A percentile compares a stretch with the other conserved stretches of the same genome.
phyloP scores from a whole-genome alignment of 2,329 filamentous ascomycete genomes.

The Venturia pyrina region DNA sequence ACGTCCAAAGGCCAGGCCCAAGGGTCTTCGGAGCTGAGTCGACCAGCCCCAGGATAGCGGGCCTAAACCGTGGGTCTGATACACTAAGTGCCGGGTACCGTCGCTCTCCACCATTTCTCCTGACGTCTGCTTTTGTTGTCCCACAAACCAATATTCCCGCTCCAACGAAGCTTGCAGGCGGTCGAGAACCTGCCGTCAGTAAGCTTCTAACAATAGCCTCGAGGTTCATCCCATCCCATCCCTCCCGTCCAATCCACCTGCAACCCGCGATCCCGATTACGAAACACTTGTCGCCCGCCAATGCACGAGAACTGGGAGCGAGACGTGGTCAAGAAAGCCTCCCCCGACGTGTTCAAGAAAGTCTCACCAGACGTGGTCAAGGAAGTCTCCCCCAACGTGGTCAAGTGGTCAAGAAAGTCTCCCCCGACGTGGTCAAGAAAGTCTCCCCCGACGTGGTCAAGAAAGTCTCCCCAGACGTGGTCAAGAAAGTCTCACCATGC shows the following conservation, averaged over 20 bases:
- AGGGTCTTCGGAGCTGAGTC: neutral
- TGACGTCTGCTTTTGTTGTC: neutral
- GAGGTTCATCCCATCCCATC: too few species aligned
- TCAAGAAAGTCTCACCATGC: neutral
- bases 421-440: too few species aligned
- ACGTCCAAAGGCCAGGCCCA: neutral
- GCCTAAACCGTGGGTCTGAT: too few species aligned
- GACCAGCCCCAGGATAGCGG: neutral
- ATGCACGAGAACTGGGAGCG: neutral
- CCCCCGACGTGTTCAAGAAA: too few species aligned
- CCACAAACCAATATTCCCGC: neutral
- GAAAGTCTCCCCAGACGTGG: too few species aligned
- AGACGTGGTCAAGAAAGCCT: neutral
- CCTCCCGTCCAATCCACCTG: too few species aligned
- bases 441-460: too few species aligned
- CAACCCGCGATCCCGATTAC: too few species aligned
- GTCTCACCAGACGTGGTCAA: too few species aligned
- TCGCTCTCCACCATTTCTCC: neutral
- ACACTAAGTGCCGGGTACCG: neutral
- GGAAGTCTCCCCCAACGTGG: too few species aligned
- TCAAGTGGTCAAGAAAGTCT: too few species aligned
- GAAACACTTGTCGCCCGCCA: neutral
- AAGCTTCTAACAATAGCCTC: constrained; percentile 6
- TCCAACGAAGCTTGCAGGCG: too few species aligned
- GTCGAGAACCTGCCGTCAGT: neutral